Percentiles rank a stretch among this genome's conserved stretches.
These are phyloP conservation scores for Russula griseocarnosa DNA, from an alignment of 768 basidiomycete species.

Conservation along the genomic window DNA sequence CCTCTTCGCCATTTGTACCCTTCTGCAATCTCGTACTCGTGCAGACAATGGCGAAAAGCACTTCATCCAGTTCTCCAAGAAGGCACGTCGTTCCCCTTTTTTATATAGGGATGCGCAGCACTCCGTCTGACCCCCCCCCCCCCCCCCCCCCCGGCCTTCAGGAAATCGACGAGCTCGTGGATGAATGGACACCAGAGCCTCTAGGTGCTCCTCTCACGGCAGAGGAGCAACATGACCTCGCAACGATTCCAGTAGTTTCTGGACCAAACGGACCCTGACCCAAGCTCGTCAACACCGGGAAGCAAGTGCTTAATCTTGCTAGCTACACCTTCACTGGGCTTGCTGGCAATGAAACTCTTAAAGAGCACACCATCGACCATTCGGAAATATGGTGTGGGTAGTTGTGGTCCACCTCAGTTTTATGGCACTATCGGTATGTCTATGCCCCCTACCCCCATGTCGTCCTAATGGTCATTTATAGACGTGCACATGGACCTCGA, in stretches of 20 bases:
- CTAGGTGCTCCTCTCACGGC: conserved; percentile 60
- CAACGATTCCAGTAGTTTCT: too few relatives aligned
- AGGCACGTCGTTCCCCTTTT: conserved; percentile 52
- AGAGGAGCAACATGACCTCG: conserved; percentile 62
- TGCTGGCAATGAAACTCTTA: conserved; percentile 82
- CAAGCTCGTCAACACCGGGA: conserved; percentile 63
- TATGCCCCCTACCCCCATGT: too few relatives aligned
- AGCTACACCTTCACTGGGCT: conserved; percentile 91
- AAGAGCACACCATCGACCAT: conserved; percentile 76
- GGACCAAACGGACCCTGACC: conserved; percentile 82
- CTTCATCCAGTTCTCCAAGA: conserved; percentile 87
- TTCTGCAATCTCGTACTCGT: too few relatives aligned
- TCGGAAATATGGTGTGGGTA: too few relatives aligned
- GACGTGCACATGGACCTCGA: too few relatives aligned
- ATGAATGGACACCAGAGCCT: conserved; percentile 90
- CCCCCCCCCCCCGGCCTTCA: conserved; percentile 38
- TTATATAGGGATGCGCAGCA: neutral
- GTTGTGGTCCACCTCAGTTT: too few relatives aligned
- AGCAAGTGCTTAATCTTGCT: conserved; percentile 78
- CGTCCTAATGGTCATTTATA: too few relatives aligned
- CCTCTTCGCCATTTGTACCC: too few relatives aligned
- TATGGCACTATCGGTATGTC: too few relatives aligned
- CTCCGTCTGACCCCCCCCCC: neutral
- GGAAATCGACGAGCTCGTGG: conserved; percentile 96
- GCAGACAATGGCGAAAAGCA: too few relatives aligned